These are phyloP conservation scores for Farysia itapuensis DNA, from an alignment of 1,284 basidiomycete species.

Conservation along the genomic window DNA sequence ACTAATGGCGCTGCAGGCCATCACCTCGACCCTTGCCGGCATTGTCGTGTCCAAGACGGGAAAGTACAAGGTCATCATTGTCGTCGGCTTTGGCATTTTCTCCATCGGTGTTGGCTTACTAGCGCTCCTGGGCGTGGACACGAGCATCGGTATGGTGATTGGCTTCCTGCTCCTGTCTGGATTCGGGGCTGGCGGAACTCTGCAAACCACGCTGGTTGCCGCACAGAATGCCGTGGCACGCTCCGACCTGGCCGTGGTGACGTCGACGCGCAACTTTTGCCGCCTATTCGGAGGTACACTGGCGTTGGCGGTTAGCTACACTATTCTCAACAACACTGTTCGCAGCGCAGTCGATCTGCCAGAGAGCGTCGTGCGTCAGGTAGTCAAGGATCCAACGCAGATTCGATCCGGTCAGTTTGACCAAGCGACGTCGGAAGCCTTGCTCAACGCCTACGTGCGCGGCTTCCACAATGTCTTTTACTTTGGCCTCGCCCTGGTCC, in stretches of 20 bases:
- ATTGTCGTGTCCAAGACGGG: conserved; percentile 70
- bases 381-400: conserved; percentile 30
- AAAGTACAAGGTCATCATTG: conserved; percentile 69
- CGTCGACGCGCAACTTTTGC: conserved; percentile 71
- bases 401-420: conserved; percentile 14
- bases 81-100: conserved; percentile 66
- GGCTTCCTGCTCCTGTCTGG: conserved; percentile 72
- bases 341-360: conserved; percentile 7
- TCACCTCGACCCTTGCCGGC: conserved; percentile 63
- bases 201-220: conserved; percentile 64
- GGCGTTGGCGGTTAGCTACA: conserved; percentile 68
- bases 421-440: conserved; percentile 40
- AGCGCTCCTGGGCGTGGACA: conserved; percentile 66
- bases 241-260: conserved; percentile 72
- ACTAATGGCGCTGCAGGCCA: conserved; percentile 66
- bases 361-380: conserved; percentile 7
- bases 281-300: conserved; percentile 70
- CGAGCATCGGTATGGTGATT: conserved; percentile 66
- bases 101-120: conserved; percentile 65
- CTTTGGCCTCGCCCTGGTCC: conserved; percentile 23
- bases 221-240: conserved; percentile 71
- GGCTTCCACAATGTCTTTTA: conserved; percentile 68
- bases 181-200: conserved; percentile 68
- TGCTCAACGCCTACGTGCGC: conserved; percentile 66
- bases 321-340: conserved; percentile 57